phyloP scores from a whole-genome alignment of 1,139 yeast species.

The Saccharomyces hybrid region DNA sequence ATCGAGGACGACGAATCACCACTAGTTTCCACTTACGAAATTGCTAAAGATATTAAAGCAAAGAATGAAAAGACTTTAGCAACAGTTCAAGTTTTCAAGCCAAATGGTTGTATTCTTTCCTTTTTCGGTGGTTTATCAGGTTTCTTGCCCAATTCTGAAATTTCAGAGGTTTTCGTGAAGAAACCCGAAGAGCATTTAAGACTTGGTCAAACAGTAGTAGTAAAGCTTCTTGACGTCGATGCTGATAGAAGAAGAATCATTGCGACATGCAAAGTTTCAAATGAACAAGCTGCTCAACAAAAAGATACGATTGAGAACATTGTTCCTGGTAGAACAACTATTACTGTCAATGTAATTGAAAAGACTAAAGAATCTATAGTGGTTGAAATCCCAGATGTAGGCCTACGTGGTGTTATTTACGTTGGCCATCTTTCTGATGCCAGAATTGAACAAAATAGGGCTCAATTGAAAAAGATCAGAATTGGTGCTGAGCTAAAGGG shows the following conservation, averaged over 20 bases:
- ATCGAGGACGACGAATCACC: slow-evolving; percentile 51
- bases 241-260: slow-evolving; percentile 47
- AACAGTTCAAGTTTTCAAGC: slow-evolving; percentile 63
- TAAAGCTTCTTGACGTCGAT: slow-evolving; percentile 54
- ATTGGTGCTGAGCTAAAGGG: slow-evolving; percentile 56
- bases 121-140: slow-evolving; percentile 77
- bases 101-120: slow-evolving; percentile 73
- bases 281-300: slow-evolving; percentile 44
- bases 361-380: slow-evolving; percentile 66
- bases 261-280: slow-evolving; percentile 67
- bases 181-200: slow-evolving; percentile 72
- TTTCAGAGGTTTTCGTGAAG: slow-evolving; percentile 78
- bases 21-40: slow-evolving; percentile 37
- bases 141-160: slow-evolving; percentile 77
- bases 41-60: slow-evolving; percentile 34
- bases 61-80: slow-evolving; percentile 63
- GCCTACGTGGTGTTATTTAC: slow-evolving; percentile 62
- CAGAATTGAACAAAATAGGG: slow-evolving; percentile 64
- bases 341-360: slow-evolving; percentile 59
- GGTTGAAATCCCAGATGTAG: slow-evolving; percentile 50
- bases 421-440: slow-evolving; percentile 75
- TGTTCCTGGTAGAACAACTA: slow-evolving; percentile 54
- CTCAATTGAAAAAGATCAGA: slow-evolving; percentile 45
- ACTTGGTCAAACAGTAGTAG: slow-evolving; percentile 77
- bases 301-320: slow-evolving; percentile 42